Evolutionary conservation across 2,329 filamentous ascomycete genomes (phyloP).

Genomic region (Neophaeococcomyces mojaviensis): DNA sequence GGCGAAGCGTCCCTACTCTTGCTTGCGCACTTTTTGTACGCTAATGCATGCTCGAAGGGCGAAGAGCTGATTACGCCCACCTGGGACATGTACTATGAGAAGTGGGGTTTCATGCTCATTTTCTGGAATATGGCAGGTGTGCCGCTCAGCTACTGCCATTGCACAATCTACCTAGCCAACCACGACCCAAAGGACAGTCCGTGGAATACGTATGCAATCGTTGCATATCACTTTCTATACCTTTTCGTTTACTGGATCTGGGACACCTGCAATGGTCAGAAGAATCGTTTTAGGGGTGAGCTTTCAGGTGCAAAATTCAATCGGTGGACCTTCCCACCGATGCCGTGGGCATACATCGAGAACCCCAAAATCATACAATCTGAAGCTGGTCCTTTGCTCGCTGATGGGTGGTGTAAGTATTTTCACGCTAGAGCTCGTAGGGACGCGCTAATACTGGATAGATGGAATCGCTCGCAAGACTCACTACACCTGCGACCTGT

Average conservation of each 20-base stretch:
- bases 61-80: conserved; percentile 85
- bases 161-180: conserved; percentile 80
- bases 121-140: conserved; percentile 96
- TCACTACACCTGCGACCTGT: conserved; percentile 74
- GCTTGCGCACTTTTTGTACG: conserved; percentile 86
- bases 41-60: conserved; percentile 84
- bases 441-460: conserved; percentile 24
- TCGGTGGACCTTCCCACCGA: conserved; percentile 77
- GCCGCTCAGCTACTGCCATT: conserved; percentile 86
- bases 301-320: conserved; percentile 39
- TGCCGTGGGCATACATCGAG: conserved; percentile 77
- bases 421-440: neutral
- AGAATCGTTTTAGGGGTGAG: conserved; percentile 82
- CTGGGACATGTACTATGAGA: conserved; percentile 96
- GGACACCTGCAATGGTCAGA: conserved; percentile 88
- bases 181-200: conserved; percentile 70
- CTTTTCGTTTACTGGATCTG: conserved; percentile 83
- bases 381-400: conserved; percentile 67
- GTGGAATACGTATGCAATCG: conserved; percentile 64
- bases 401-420: conserved; percentile 71
- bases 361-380: conserved; percentile 74
- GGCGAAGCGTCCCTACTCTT: conserved; percentile 77
- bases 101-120: conserved; percentile 95
- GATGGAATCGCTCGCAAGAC: conserved; percentile 69
- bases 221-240: conserved; percentile 61